Conservation (phyloP, 2,329 filamentous ascomycete species). For the Ceratocystis diversiconidia region DNA sequence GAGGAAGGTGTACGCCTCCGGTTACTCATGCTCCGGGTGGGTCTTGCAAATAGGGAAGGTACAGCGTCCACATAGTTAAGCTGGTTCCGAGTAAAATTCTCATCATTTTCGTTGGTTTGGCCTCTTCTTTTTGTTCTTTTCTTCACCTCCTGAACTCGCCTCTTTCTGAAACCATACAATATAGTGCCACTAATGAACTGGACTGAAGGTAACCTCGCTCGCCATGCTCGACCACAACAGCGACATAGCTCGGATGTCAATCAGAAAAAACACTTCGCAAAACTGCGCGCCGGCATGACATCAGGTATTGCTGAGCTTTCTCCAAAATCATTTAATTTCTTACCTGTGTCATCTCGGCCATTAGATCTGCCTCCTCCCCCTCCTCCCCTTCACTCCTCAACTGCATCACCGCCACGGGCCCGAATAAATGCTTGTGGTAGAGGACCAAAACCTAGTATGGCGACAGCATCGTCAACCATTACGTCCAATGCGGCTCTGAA, state of each 20-base stretch:
- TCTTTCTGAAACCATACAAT: background rate
- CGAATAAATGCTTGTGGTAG: background rate
- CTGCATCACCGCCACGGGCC: background rate
- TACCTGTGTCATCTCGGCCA: background rate
- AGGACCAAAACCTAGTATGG: background rate
- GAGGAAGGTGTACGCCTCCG: background rate
- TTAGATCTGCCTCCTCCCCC: background rate
- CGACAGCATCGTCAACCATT: background rate
- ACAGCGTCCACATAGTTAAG: background rate
- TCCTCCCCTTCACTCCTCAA: background rate
- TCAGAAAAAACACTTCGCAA: constrained; percentile 29
- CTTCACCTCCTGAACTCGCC: background rate
- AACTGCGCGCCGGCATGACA: background rate
- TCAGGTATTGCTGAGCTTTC: background rate
- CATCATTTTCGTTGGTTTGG: background rate
- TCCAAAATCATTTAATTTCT: constrained; percentile 9
- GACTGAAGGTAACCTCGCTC: constrained; percentile 28
- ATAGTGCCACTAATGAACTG: constrained; percentile 28
- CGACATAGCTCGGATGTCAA: constrained; percentile 25
- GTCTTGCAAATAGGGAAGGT: background rate
- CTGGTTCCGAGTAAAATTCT: background rate
- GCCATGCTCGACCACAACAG: constrained; percentile 26
- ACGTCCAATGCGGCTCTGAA: background rate
- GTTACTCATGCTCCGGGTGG: background rate
- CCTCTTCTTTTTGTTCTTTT: background rate